Base-by-base conservation (phyloP, 106 monocot species). In the Dendrobium catenatum region DNA sequence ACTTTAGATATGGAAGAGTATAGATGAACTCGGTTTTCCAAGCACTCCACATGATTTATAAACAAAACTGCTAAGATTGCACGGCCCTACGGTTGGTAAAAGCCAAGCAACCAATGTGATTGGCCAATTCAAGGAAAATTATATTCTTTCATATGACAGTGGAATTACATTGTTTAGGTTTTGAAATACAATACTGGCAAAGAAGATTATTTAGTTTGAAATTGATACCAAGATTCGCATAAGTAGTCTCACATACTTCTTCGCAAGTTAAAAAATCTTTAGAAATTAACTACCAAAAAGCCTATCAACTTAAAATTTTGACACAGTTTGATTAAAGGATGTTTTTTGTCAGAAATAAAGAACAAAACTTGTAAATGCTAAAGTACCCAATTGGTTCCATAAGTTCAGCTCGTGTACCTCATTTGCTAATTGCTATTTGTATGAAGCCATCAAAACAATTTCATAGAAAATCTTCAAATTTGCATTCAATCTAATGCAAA, bases 361-460 rank as follows among this genome's bases (percentile, higher is more conserved):
- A 61, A 22, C 61, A 61, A 61, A 61, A 19, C 61, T 61, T 22
- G 22, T 6, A 5, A 61, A n/a, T 61, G 61, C 4, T 61, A 10
- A 3, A 61, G n/a, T 22, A 61, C 22, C 61, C 2, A 61, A 61
- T 22, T n/a, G 6, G 61, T 22, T 61, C 61, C 22, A 61, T 61
- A 61, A n/a, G 22, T 61, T 61, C 20, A 61, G 4, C 22, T 61
- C 22, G 22, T 61, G n/a, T n/a, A 22, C 3, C 2, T 61, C 61
- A 61, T 22, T 61, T 61, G n/a, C 61, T 61, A 61, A 61, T 61
- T 61, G 61, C n/a, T 61, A 22, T 61, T 61, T n/a, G 61, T 22
- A 61, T 61, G n/a, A 24, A 61, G 61, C 61, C 61, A 61, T 61
- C 61, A 61, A 61, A 61, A 61, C 13, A 51, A 13, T 4, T 3